phyloP scores from a whole-genome alignment of 306 rosid genomes.

The Lathyrus tuberosus region DNA sequence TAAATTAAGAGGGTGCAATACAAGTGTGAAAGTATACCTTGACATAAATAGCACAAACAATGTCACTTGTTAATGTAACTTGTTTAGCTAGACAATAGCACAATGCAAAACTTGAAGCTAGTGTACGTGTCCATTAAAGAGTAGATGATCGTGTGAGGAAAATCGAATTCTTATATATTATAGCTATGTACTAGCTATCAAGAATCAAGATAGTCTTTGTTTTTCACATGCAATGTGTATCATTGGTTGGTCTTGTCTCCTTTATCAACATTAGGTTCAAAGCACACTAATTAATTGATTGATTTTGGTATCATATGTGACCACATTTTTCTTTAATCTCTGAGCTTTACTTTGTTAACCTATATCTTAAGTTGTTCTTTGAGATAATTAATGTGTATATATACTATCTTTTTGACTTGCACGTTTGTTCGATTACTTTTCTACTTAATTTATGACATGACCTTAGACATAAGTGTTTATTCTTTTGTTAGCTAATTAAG shows the following conservation, averaged over 20 bases:
- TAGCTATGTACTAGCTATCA: conserved; percentile 22
- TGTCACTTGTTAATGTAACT: conserved; percentile 30
- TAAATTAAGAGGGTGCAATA: conserved; percentile 24
- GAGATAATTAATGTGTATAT: conserved; percentile 5
- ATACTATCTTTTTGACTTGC: conserved; percentile 21
- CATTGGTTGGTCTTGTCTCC: conserved; percentile 35
- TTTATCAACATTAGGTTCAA: conserved; percentile 38
- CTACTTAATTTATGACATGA: not conserved
- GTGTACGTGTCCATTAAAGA: conserved; percentile 37
- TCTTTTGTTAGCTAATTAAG: no score
- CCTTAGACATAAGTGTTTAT: no score
- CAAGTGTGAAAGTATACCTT: conserved; percentile 27
- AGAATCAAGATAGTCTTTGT: conserved; percentile 23
- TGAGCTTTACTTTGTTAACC: conserved; percentile 20
- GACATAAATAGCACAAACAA: conserved; percentile 36
- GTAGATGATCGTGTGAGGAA: conserved; percentile 16
- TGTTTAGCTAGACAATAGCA: conserved; percentile 40
- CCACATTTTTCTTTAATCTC: conserved; percentile 11
- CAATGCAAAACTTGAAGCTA: conserved; percentile 20
- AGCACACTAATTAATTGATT: not conserved
- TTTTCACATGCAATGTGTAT: conserved; percentile 37
- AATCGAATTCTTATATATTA: conserved; percentile 20
- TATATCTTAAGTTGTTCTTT: conserved; percentile 30
- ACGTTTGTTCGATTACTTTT: conserved; percentile 13
- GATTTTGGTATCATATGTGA: conserved; percentile 13